Evolutionary conservation across 208 protist genomes (phyloP), one percentile per base, ranked within the genome.

Genomic region (Polymyxa betae): DNA sequence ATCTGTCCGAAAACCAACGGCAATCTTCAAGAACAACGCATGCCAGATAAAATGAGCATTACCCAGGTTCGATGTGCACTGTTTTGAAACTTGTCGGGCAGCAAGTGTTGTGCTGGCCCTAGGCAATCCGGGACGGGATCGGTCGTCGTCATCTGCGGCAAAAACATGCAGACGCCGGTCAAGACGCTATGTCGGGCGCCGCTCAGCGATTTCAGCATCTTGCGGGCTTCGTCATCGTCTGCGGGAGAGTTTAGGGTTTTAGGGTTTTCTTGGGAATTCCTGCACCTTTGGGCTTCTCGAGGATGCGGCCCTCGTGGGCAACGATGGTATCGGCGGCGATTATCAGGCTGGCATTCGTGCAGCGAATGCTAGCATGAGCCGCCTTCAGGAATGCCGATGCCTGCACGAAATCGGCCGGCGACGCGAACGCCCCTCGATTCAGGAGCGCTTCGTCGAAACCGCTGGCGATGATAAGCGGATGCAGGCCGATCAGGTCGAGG

Each of bases 261-360:
- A 60, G 5, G 12, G 49, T 60, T 5, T 29, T 29, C 49, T 29
- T 60, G 49, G 5, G 49, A 60, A 5, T 5, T 60, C 24, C n/a
- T 35, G 16, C 16, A 82, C 72, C 72, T 82, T 45, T 82, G 35
- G 72, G 72, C 40, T 82, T 82, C n/a, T 82, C 72, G 16, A 82
- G n/a, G 35, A 82, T 82, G 10, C 35, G 35, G n/a, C 72, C 72
- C 10, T 82, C 72, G n/a, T 38, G 12, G 72, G 35, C 72, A 82
- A 82, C 72, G 72, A 82, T 35, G 72, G 72, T 82, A 82, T 82
- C 72, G 10, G 72, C 72, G 16, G 16, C 72, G n/a, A 82, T 82
- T 45, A 82, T 35, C 5, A 82, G 16, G 35, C 35, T n/a, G 5
- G 72, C 72, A 82, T 35, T 35, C n/a, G 72, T 5, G 40, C 5